phyloP scores from a whole-genome alignment of 805 yeast species.

The Hanseniaspora vineae region DNA sequence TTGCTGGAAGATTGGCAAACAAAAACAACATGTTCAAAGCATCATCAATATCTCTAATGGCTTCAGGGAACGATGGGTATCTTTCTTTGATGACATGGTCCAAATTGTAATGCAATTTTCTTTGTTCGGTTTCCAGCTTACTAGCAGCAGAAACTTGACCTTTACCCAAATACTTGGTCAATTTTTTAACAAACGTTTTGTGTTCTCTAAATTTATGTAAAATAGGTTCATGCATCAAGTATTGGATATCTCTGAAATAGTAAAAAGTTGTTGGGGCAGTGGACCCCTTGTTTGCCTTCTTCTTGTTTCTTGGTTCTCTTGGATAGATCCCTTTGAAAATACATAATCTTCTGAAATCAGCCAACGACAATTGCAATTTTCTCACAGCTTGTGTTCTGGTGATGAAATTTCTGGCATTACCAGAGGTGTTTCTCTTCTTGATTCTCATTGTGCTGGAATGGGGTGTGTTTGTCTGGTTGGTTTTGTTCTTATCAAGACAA shows the following conservation, averaged over 20 bases:
- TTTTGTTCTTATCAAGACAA: neutral
- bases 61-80: conserved; percentile 87
- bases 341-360: conserved; percentile 94
- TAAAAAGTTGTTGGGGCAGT: conserved; percentile 93
- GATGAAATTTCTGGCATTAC: conserved; percentile 84
- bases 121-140: conserved; percentile 53
- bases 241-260: conserved; percentile 87
- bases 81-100: conserved; percentile 90
- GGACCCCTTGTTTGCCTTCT: conserved; percentile 96
- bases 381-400: conserved; percentile 92
- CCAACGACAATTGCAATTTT: conserved; percentile 82
- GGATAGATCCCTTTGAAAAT: conserved; percentile 97
- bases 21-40: conserved; percentile 90
- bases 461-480: neutral
- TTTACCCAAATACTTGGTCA: conserved; percentile 79
- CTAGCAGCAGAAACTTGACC: conserved; percentile 88
- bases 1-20: conserved; percentile 90
- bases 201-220: conserved; percentile 87
- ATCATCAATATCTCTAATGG: conserved; percentile 87
- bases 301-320: conserved; percentile 88
- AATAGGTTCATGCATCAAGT: conserved; percentile 89
- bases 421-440: conserved; percentile 72
- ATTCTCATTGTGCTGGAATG: conserved; percentile 35
- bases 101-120: conserved; percentile 66
- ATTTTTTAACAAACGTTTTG: conserved; percentile 83